Conservation (phyloP, 202 grass and related monocot genomes). For the Musa balbisiana region DNA sequence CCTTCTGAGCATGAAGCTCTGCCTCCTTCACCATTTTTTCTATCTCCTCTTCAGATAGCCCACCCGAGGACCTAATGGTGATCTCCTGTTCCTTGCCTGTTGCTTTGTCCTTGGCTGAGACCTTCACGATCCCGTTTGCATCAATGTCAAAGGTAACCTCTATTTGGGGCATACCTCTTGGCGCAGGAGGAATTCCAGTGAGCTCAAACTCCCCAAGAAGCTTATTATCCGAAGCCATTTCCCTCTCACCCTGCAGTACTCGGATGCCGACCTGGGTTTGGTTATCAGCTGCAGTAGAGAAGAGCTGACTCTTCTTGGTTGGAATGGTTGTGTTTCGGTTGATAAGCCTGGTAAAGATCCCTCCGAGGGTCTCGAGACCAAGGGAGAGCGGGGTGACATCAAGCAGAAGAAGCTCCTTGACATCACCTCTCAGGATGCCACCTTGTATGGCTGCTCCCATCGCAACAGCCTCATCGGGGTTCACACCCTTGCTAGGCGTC, state of each 20-base stretch:
- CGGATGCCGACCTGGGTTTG: slow-evolving; percentile 13
- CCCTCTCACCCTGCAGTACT: slow-evolving; percentile 19
- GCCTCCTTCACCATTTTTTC: slow-evolving; percentile 16
- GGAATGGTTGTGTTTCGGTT: slow-evolving; percentile 17
- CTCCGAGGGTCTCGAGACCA: slow-evolving; percentile 13
- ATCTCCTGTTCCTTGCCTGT: slow-evolving; percentile 16
- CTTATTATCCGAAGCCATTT: slow-evolving; percentile 11
- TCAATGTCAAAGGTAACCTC: slow-evolving; percentile 12
- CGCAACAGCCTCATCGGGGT: slow-evolving; percentile 15
- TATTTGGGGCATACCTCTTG: slow-evolving; percentile 7
- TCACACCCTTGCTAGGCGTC: slow-evolving; percentile 12
- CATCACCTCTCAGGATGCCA: slow-evolving; percentile 16
- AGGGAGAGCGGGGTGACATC: slow-evolving; percentile 14
- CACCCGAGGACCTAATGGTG: slow-evolving; percentile 15
- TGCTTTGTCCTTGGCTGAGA: slow-evolving; percentile 14
- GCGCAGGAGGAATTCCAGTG: slow-evolving; percentile 15
- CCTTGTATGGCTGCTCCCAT: slow-evolving; percentile 18
- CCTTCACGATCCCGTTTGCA: slow-evolving; percentile 18
- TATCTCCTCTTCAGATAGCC: slow-evolving; percentile 7
- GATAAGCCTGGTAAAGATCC: slow-evolving; percentile 14
- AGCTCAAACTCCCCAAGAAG: slow-evolving; percentile 19
- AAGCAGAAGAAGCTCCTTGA: slow-evolving; percentile 16
- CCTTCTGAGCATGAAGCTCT: slow-evolving; percentile 10
- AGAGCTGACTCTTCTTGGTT: slow-evolving; percentile 12
- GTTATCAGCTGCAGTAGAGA: slow-evolving; percentile 14